Conservation (phyloP, 192 early-diverging fungal genomes). For the Entomortierella chlamydospora region DNA sequence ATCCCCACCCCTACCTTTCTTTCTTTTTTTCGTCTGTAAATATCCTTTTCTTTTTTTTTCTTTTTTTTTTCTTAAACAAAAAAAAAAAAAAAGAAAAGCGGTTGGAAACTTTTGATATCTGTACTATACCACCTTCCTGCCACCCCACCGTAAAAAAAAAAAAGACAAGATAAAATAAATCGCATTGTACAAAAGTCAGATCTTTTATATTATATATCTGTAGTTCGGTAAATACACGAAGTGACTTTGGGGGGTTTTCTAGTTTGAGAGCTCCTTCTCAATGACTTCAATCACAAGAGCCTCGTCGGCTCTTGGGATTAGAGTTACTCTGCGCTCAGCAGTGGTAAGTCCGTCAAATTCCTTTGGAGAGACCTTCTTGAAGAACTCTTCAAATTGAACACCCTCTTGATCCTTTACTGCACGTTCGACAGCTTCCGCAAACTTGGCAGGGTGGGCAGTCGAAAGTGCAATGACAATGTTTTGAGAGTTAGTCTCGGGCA, state of each 20-base stretch:
- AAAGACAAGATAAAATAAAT: neutral
- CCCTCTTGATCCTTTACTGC: conserved; percentile 68
- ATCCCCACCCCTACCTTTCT: neutral
- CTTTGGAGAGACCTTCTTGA: conserved; percentile 69
- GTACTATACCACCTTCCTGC: neutral
- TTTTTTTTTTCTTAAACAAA: neutral
- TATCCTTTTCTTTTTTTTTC: neutral
- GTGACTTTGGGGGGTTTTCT: neutral
- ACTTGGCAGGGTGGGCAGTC: conserved; percentile 97
- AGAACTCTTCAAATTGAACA: conserved; percentile 66
- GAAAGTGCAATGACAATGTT: conserved; percentile 73
- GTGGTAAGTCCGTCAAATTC: conserved; percentile 78
- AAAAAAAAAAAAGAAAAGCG: neutral
- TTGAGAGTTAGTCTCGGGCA: conserved; percentile 20
- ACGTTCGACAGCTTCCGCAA: conserved; percentile 89
- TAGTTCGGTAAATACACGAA: neutral
- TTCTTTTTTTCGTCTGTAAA: neutral
- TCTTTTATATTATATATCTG: too few species aligned
- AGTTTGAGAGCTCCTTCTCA: conserved; percentile 58
- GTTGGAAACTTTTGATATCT: neutral
- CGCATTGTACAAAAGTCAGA: neutral
- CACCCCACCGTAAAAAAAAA: neutral
- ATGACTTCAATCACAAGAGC: conserved; percentile 64
- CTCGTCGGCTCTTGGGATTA: conserved; percentile 62
- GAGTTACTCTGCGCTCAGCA: conserved; percentile 72